Evolutionary conservation across 768 basidiomycete genomes (phyloP).

Genomic region (Amyloporia xantha): DNA sequence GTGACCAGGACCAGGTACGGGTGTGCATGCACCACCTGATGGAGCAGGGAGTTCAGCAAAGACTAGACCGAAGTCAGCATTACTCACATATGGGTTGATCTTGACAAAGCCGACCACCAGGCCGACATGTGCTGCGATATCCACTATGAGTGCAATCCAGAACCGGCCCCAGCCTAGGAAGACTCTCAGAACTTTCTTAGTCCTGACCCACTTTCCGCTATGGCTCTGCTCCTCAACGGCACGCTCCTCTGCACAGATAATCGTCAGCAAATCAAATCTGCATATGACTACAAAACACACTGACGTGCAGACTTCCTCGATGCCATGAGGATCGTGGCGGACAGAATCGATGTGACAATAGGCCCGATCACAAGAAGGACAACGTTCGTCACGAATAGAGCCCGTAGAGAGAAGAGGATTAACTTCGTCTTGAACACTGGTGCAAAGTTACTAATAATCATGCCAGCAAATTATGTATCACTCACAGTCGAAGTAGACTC

Average conservation of each 20-base stretch:
- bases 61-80: slow-evolving; percentile 33
- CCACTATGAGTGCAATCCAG: slow-evolving; percentile 49
- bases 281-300: not conserved
- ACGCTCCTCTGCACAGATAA: slow-evolving; percentile 1
- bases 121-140: slow-evolving; percentile 38
- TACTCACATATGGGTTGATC: slow-evolving; percentile 60
- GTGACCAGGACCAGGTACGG: slow-evolving; percentile 46
- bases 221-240: slow-evolving; percentile 2
- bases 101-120: slow-evolving; percentile 43
- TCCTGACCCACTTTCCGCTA: slow-evolving; percentile 17
- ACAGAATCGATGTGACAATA: slow-evolving; percentile 40
- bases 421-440: slow-evolving; percentile 57
- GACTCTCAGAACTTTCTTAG: slow-evolving; percentile 22
- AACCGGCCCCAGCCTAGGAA: slow-evolving; percentile 53
- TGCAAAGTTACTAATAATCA: not conserved
- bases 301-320: slow-evolving; percentile 17
- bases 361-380: slow-evolving; percentile 60
- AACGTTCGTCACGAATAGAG: slow-evolving; percentile 51
- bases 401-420: slow-evolving; percentile 45
- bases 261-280: not conserved
- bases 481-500: slow-evolving; percentile 73
- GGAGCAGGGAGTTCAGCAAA: not conserved
- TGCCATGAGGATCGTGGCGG: slow-evolving; percentile 28
- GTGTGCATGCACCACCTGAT: slow-evolving; percentile 57
- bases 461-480: not conserved